Conservation (phyloP, 257 asterid species). For the Solanum chiquidenum region DNA sequence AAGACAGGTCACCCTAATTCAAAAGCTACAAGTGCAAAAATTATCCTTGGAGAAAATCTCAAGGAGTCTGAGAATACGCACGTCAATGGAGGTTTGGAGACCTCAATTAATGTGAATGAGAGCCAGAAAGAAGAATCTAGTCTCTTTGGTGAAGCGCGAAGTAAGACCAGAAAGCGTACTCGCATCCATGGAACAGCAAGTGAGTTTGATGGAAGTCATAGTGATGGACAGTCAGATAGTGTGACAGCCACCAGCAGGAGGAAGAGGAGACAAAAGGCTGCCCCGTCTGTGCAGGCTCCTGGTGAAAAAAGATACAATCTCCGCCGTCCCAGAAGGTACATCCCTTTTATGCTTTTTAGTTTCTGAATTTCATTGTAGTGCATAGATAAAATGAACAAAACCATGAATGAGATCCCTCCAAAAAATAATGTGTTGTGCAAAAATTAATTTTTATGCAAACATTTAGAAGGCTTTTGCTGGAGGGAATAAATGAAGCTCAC, state of each 20-base stretch:
- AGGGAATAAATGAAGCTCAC: not conserved
- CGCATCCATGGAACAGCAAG: conserved; percentile 36
- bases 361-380: not conserved
- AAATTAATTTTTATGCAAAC: not conserved
- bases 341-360: not conserved
- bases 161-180: conserved; percentile 52
- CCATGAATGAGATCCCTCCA: not conserved
- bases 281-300: conserved; percentile 28
- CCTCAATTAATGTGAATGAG: conserved; percentile 35
- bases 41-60: not conserved
- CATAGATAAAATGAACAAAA: not conserved
- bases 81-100: conserved; percentile 37
- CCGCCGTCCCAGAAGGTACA: conserved; percentile 60
- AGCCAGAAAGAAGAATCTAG: conserved; percentile 58
- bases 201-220: conserved; percentile 33
- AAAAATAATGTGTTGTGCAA: not conserved
- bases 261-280: conserved; percentile 62
- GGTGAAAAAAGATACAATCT: conserved; percentile 82
- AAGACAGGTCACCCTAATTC: conserved; percentile 23
- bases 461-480: not conserved
- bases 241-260: conserved; percentile 39
- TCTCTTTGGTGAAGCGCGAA: conserved; percentile 23
- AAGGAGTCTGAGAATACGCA: not conserved
- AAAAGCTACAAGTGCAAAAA: not conserved
- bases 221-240: conserved; percentile 67